Evolutionary conservation across 2,329 filamentous ascomycete genomes (phyloP).

Genomic region (Celoporthe dispersa): DNA sequence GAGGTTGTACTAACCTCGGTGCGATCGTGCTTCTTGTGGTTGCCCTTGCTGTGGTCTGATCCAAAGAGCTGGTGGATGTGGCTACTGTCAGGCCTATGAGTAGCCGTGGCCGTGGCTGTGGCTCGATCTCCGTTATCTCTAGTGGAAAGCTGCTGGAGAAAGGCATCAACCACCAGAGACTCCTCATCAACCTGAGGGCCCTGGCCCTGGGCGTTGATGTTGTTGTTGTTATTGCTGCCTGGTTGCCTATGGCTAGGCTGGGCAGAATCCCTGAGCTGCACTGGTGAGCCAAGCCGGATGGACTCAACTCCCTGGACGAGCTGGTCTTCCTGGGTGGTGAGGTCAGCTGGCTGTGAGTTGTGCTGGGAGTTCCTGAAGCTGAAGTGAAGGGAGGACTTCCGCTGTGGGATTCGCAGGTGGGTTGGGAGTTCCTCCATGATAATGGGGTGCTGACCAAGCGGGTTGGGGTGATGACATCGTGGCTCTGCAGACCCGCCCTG

Average conservation of each 20-base stretch:
- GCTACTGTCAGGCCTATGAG: neutral
- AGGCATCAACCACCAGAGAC: neutral
- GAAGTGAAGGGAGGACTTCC: constrained; percentile 22
- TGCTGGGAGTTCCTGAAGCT: constrained; percentile 1
- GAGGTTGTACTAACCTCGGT: constrained; percentile 1
- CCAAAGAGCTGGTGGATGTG: constrained; percentile 4
- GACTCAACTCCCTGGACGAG: constrained; percentile 15
- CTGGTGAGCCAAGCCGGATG: neutral
- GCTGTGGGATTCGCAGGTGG: constrained; percentile 17
- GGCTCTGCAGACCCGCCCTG: neutral
- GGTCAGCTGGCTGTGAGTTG: neutral
- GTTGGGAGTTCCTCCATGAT: neutral
- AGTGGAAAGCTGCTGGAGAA: neutral
- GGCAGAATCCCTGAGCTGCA: neutral
- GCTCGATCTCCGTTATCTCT: neutral
- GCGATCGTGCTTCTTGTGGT: constrained; percentile 10
- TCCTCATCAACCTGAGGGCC: neutral
- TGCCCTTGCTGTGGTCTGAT: neutral
- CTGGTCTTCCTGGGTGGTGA: constrained; percentile 1
- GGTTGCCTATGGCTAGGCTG: neutral
- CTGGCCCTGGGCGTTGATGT: neutral
- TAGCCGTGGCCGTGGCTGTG: neutral
- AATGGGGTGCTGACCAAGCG: constrained; percentile 26
- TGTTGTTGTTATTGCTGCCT: neutral
- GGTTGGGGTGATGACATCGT: constrained; percentile 20